A percentile compares a stretch with the other conserved stretches of the same genome.
These are phyloP conservation scores for Hypoxylon crocopeplum DNA, from an alignment of 495 filamentous ascomycete species.

Conservation along the genomic window DNA sequence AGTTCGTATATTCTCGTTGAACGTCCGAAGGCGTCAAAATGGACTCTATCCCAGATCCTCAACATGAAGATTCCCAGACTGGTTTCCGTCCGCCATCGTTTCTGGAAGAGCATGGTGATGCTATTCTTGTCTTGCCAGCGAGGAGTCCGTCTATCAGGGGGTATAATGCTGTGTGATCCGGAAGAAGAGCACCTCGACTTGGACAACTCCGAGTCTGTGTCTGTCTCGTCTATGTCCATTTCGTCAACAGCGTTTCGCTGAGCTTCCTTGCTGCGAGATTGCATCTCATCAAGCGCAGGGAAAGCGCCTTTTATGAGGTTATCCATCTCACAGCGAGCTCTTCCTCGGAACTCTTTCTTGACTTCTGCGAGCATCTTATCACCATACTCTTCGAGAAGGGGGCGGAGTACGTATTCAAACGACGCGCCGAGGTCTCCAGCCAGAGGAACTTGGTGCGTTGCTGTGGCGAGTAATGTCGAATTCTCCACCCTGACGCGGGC, in stretches of 20 bases:
- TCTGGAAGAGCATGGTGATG: too few relatives aligned
- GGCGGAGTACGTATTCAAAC: background rate
- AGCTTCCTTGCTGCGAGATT: background rate
- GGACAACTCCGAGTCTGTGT: too few relatives aligned
- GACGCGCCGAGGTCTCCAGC: background rate
- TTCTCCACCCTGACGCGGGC: constrained; percentile 19
- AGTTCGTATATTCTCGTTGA: constrained; percentile 6
- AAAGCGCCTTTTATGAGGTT: too few relatives aligned
- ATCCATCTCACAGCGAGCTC: constrained; percentile 1
- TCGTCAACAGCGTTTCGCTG: too few relatives aligned
- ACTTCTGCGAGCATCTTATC: constrained; percentile 5
- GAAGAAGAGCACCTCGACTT: too few relatives aligned
- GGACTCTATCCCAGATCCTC: background rate
- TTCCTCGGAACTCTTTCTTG: constrained; percentile 8
- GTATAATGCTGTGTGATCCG: too few relatives aligned
- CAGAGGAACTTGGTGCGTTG: constrained; percentile 1
- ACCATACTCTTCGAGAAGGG: constrained; percentile 11
- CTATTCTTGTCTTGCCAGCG: too few relatives aligned
- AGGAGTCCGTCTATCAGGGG: too few relatives aligned
- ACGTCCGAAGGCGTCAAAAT: background rate
- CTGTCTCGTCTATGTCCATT: background rate
- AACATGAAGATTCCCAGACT: background rate
- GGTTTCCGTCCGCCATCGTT: too few relatives aligned
- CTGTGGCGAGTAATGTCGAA: background rate
- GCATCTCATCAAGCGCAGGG: too few relatives aligned